phyloP scores from a whole-genome alignment of 192 early-diverging fungal genomes.

The Coemansia sp. region DNA sequence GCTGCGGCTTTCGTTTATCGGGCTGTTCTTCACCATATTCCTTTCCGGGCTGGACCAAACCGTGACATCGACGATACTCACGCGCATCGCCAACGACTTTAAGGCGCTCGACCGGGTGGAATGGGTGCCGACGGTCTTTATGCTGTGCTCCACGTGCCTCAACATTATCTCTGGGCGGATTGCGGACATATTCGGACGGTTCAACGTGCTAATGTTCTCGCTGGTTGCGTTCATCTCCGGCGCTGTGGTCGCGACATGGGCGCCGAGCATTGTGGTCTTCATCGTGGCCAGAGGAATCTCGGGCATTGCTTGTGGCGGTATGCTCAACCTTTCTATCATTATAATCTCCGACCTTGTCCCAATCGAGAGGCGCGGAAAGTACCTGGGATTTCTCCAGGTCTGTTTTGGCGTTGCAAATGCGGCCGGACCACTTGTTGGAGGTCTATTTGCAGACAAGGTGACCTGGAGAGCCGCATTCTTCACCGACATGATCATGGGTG shows the following conservation, averaged over 20 bases:
- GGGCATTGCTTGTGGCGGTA: slow-evolving; percentile 68
- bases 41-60: slow-evolving; percentile 83
- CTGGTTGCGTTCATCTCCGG: slow-evolving; percentile 48
- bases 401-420: slow-evolving; percentile 60
- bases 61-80: slow-evolving; percentile 80
- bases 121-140: slow-evolving; percentile 86
- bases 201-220: slow-evolving; percentile 43
- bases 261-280: slow-evolving; percentile 55
- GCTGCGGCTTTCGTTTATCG: slow-evolving; percentile 27
- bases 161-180: slow-evolving; percentile 82
- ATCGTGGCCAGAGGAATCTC: slow-evolving; percentile 71
- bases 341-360: slow-evolving; percentile 77
- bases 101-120: slow-evolving; percentile 65
- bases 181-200: slow-evolving; percentile 74
- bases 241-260: slow-evolving; percentile 38
- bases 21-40: slow-evolving; percentile 69
- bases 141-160: slow-evolving; percentile 68
- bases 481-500: slow-evolving; percentile 77
- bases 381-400: slow-evolving; percentile 61
- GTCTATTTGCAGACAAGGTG: slow-evolving; percentile 57
- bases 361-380: slow-evolving; percentile 70
- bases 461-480: slow-evolving; percentile 71
- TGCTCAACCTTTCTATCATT: slow-evolving; percentile 68
- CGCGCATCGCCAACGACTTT: slow-evolving; percentile 76
- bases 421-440: slow-evolving; percentile 60